Evolutionary conservation across 257 asterid genomes (phyloP).

Genomic region (Lantana camara): DNA sequence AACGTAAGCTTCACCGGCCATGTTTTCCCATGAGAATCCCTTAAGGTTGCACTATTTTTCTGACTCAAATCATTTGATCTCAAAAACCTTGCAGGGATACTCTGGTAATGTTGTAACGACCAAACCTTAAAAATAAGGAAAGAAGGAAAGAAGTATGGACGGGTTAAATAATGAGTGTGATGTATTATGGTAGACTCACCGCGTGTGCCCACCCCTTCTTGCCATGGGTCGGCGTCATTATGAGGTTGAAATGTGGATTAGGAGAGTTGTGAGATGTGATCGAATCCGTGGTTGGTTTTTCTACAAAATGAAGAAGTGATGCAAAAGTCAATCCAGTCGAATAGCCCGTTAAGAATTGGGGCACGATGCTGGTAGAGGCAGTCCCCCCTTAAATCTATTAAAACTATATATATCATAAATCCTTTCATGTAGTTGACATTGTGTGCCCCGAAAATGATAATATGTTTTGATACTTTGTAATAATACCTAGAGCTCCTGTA

Average conservation of each 20-base stretch:
- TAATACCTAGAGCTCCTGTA: too few species aligned
- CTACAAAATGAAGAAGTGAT: neutral
- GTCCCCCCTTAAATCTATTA: too few species aligned
- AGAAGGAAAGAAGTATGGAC: too few species aligned
- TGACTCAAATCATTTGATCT: neutral
- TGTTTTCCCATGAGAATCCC: neutral
- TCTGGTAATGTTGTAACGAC: neutral
- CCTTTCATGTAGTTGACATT: too few species aligned
- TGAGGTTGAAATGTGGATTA: neutral
- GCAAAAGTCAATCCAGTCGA: too few species aligned
- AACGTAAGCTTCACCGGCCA: neutral
- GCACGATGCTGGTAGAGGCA: too few species aligned
- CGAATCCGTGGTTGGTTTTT: neutral
- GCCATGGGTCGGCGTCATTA: neutral
- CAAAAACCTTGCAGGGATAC: slow-evolving; percentile 1
- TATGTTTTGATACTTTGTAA: too few species aligned
- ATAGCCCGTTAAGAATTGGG: too few species aligned
- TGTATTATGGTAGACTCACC: neutral
- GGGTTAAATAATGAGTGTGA: too few species aligned
- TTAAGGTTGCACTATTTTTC: neutral
- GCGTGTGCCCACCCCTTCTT: neutral
- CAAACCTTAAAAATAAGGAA: too few species aligned
- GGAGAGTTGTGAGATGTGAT: neutral
- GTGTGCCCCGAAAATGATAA: too few species aligned
- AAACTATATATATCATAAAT: too few species aligned